Base-by-base conservation (phyloP, 805 yeast species). In the Kazachstania kunashirensis region DNA sequence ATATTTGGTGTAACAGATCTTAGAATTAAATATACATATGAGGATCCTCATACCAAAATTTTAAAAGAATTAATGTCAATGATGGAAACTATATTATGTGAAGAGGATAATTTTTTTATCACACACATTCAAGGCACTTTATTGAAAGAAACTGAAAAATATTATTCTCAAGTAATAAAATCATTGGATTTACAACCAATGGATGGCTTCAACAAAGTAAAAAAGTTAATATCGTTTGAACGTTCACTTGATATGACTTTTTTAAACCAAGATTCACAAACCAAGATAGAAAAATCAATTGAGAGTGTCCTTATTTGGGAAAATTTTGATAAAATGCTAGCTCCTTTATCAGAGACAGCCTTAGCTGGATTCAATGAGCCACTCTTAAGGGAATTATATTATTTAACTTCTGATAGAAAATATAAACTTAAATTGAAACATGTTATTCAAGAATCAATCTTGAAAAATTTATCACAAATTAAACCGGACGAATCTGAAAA, bases 41-140 rank as follows among this genome's bases (percentile, higher is more conserved):
- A 29, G 18, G 26, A 39, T 26, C 4, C 15, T 11, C 18, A 13
- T 8, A 30, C 74, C 23, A 69, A 70, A 53, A 55, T 75, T 24
- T 68, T 85, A 41, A 76, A 78, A 44, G 69, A 79, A 21, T 56
- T 75, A 8, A 68, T 84, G 12, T 66, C 65, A 29, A 83, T 88
- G 86, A 68, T 84, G 53, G 92, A 84, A 49, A 61, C 78, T 30
- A 59, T 84, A 24, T 79, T 73, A 40, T 66, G 63, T 37, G 80
- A 74, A 39, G 47, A 52, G 24, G 86, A 78, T 39, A 77, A 72
- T 37, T 79, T 75, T 44, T 85, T 81, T 50, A 62, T 67, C 18
- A 68, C 66, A 14, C 67, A 62, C 29, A 81, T 86, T 53, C 95
- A 84, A 47, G 86, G 84, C 0, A 59, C 54, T 34, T 68, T 84